Evolutionary conservation across 768 basidiomycete species (phyloP).

Genomic region (Rhodotorula taiwanensis): DNA sequence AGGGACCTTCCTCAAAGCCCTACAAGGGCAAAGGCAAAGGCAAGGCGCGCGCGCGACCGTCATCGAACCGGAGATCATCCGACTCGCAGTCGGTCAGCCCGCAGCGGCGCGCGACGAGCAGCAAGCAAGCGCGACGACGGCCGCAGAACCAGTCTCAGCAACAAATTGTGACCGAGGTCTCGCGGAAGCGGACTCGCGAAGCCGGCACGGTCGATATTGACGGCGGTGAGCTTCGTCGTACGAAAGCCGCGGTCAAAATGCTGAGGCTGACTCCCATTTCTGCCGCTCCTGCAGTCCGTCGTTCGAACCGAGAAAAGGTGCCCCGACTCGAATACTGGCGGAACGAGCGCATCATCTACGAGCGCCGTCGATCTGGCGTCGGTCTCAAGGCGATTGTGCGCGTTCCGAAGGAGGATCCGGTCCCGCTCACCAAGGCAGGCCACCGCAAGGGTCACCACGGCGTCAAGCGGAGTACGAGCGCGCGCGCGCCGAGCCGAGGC

Average conservation of each 20-base stretch:
- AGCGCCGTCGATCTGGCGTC: constrained; percentile 53
- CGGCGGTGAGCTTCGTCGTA: constrained; percentile 35
- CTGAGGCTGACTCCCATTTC: neutral
- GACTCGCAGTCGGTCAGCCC: constrained; percentile 5
- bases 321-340: constrained; percentile 85
- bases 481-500: constrained; percentile 11
- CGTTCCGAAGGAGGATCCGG: constrained; percentile 52
- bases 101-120: constrained; percentile 13
- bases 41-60: neutral
- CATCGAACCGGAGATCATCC: neutral
- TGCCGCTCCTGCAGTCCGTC: constrained; percentile 53
- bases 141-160: neutral
- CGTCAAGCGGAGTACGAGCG: constrained; percentile 20
- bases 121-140: constrained; percentile 16
- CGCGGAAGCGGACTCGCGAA: constrained; percentile 10
- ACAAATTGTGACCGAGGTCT: neutral
- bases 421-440: constrained; percentile 49
- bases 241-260: too few relatives aligned
- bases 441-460: constrained; percentile 33
- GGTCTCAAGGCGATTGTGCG: constrained; percentile 61
- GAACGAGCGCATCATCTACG: constrained; percentile 80
- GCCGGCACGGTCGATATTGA: constrained; percentile 19
- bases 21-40: constrained; percentile 15
- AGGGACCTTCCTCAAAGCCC: constrained; percentile 1
- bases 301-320: constrained; percentile 62